Evolutionary conservation across 2,329 filamentous ascomycete genomes (phyloP).

Genomic region (Colletotrichum costaricense): DNA sequence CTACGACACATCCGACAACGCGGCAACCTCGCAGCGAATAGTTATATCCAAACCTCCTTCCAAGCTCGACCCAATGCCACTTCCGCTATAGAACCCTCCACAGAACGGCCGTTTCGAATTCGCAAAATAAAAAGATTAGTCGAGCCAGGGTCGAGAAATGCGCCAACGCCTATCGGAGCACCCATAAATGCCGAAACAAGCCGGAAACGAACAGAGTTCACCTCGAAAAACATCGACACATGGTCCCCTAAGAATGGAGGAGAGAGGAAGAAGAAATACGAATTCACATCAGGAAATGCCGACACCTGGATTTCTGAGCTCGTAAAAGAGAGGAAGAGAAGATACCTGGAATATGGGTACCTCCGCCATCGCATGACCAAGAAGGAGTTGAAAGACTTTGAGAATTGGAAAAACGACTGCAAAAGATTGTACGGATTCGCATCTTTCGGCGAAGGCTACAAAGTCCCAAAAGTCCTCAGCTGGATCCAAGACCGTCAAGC

Average conservation of each 20-base stretch:
- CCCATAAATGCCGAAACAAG: not conserved
- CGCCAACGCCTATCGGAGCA: not conserved
- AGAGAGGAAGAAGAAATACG: not conserved
- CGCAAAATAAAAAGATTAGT: not conserved
- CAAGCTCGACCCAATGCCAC: not conserved
- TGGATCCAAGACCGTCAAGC: conserved; percentile 46
- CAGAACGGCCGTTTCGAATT: not conserved
- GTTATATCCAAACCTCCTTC: not conserved
- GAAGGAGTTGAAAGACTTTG: conserved; percentile 21
- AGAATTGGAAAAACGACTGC: conserved; percentile 34
- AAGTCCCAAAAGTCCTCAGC: conserved; percentile 6
- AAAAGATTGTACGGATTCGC: not conserved
- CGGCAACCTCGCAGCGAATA: not conserved
- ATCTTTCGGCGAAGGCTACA: not conserved
- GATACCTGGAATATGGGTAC: conserved; percentile 31
- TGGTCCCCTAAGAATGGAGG: not conserved
- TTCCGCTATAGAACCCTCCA: not conserved
- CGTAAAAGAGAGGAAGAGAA: conserved; percentile 32
- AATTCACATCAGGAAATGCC: not conserved
- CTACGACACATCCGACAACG: conserved; percentile 15
- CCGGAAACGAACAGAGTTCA: not conserved
- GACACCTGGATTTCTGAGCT: not conserved
- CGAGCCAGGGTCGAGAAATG: not conserved
- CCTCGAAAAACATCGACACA: not conserved
- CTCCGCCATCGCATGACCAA: conserved; percentile 27